Evolutionary conservation across 2,329 filamentous ascomycete genomes (phyloP).

Genomic region (Lecanicillium sp.): DNA sequence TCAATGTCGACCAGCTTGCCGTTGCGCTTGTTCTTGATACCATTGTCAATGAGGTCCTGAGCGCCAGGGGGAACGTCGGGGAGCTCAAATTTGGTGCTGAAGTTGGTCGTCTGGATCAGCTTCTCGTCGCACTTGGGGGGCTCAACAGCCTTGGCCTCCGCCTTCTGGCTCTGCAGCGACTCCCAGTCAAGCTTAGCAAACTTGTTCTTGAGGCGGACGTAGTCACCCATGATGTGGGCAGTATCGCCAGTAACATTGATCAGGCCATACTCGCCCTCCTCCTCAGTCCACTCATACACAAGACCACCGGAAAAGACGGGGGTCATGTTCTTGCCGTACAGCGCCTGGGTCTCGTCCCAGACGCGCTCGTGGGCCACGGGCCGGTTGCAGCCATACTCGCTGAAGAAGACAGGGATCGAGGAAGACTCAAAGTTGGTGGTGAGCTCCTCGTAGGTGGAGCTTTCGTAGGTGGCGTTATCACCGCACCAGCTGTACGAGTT

Average conservation of each 20-base stretch:
- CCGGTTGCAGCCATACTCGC: constrained; percentile 72
- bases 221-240: constrained; percentile 55
- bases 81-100: constrained; percentile 73
- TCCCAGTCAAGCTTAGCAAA: constrained; percentile 68
- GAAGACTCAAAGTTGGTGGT: constrained; percentile 57
- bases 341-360: constrained; percentile 67
- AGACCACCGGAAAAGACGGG: constrained; percentile 65
- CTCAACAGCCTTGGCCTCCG: constrained; percentile 38
- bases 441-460: constrained; percentile 55
- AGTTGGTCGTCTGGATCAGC: constrained; percentile 61
- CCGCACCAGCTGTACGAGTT: constrained; percentile 69
- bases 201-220: constrained; percentile 66
- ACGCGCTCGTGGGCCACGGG: constrained; percentile 50
- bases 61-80: constrained; percentile 60
- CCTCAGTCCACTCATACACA: constrained; percentile 73
- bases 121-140: constrained; percentile 56
- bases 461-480: constrained; percentile 50
- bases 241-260: constrained; percentile 53
- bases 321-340: constrained; percentile 66
- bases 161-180: constrained; percentile 55
- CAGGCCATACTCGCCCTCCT: constrained; percentile 62
- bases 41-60: constrained; percentile 66
- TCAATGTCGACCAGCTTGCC: constrained; percentile 64
- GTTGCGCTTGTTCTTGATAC: constrained; percentile 55
- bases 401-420: constrained; percentile 73